Evolutionary conservation across 2,329 filamentous ascomycete species (phyloP).

Genomic region (Pseudogymnoascus sp.): DNA sequence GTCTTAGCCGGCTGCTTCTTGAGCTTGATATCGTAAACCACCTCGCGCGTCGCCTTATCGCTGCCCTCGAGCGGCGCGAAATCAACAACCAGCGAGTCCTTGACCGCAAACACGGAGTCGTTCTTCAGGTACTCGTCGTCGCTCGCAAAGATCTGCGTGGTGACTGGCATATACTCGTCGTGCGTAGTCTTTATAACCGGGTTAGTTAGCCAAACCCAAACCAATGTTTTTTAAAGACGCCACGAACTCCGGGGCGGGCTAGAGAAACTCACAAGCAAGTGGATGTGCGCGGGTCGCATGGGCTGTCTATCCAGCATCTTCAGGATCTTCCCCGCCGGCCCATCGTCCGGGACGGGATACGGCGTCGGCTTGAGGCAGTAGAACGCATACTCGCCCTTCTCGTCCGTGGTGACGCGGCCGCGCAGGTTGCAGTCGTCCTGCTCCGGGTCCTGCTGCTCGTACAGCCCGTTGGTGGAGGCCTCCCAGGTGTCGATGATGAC

Average conservation of each 20-base stretch:
- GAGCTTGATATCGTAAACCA: constrained; percentile 29
- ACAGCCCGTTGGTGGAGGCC: constrained; percentile 47
- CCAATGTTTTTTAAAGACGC: background rate
- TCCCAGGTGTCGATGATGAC: constrained; percentile 57
- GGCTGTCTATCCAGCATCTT: constrained; percentile 52
- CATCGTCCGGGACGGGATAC: constrained; percentile 27
- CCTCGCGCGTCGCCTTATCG: constrained; percentile 25
- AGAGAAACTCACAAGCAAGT: constrained; percentile 35
- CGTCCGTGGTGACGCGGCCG: constrained; percentile 52
- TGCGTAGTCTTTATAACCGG: constrained; percentile 35
- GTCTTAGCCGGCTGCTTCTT: background rate
- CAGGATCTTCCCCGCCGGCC: constrained; percentile 48
- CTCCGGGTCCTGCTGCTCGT: constrained; percentile 53
- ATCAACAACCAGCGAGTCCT: constrained; percentile 38
- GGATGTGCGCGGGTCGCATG: constrained; percentile 54
- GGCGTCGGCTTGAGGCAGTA: constrained; percentile 40
- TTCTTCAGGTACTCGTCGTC: constrained; percentile 50
- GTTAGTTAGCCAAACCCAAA: background rate
- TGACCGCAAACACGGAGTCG: constrained; percentile 47
- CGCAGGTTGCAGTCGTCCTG: constrained; percentile 54
- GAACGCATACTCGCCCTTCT: constrained; percentile 45
- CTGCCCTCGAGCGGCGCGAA: constrained; percentile 32
- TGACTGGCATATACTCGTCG: constrained; percentile 57
- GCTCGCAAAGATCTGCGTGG: constrained; percentile 68
- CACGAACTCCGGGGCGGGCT: background rate